These are phyloP conservation scores for Xylaria grammica DNA, from an alignment of 495 filamentous ascomycete species.

Conservation along the genomic window DNA sequence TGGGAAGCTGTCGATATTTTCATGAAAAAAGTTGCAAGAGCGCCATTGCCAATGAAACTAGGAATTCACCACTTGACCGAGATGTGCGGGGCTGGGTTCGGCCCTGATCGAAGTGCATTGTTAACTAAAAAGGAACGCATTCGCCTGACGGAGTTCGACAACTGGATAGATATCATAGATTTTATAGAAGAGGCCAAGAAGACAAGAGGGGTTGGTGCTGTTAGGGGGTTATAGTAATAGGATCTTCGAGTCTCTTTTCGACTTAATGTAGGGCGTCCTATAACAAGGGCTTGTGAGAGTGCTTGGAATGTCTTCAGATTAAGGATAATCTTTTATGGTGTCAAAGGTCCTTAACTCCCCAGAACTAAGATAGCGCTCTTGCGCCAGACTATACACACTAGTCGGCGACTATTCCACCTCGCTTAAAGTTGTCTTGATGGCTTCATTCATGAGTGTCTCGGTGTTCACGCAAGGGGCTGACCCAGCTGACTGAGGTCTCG, in stretches of 20 bases:
- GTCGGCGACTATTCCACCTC: too few relatives aligned
- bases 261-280: too few relatives aligned
- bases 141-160: constrained; percentile 53
- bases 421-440: too few relatives aligned
- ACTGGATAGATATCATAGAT: constrained; percentile 64
- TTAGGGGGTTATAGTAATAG: background rate
- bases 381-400: too few relatives aligned
- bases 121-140: constrained; percentile 58
- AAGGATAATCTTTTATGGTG: too few relatives aligned
- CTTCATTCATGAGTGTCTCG: too few relatives aligned
- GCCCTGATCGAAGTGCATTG: constrained; percentile 48
- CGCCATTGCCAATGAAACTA: constrained; percentile 63
- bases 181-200: constrained; percentile 58
- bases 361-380: too few relatives aligned
- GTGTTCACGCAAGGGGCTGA: too few relatives aligned
- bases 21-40: constrained; percentile 54
- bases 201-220: background rate
- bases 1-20: constrained; percentile 65
- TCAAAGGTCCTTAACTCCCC: too few relatives aligned
- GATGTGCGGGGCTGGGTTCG: constrained; percentile 63
- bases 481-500: too few relatives aligned
- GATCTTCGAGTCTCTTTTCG: background rate
- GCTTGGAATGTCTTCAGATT: too few relatives aligned
- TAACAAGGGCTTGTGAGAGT: too few relatives aligned
- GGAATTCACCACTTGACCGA: constrained; percentile 66